Conservation (phyloP, 2,329 filamentous ascomycete species). For the Diaporthe australafricana region DNA sequence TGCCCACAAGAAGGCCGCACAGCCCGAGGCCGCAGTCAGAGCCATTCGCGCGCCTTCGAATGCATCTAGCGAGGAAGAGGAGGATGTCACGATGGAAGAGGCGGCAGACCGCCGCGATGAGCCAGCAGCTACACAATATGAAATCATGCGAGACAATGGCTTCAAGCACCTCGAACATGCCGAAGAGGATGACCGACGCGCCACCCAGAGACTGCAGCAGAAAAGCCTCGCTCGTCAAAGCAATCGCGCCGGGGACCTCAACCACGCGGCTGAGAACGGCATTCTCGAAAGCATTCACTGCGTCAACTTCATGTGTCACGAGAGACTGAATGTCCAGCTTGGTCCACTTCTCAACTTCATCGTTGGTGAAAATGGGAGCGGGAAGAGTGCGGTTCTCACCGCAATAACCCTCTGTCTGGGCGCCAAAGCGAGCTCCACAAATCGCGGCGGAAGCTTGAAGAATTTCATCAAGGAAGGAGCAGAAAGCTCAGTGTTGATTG, state of each 20-base stretch:
- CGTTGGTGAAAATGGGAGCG: slow-evolving; percentile 96
- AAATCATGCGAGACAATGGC: slow-evolving; percentile 68
- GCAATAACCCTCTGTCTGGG: slow-evolving; percentile 95
- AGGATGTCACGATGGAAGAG: slow-evolving; percentile 43
- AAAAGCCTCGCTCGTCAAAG: slow-evolving; percentile 47
- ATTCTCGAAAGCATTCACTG: slow-evolving; percentile 91
- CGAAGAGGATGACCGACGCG: slow-evolving; percentile 70
- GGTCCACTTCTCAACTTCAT: slow-evolving; percentile 98
- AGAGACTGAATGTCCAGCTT: slow-evolving; percentile 82
- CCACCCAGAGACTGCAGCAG: slow-evolving; percentile 69
- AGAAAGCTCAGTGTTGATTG: slow-evolving; percentile 80
- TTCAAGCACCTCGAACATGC: slow-evolving; percentile 68
- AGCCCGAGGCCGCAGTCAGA: slow-evolving; percentile 40
- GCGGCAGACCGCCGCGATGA: slow-evolving; percentile 38
- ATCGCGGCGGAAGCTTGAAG: slow-evolving; percentile 89
- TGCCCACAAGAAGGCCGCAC: slow-evolving; percentile 47
- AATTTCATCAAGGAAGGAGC: slow-evolving; percentile 89
- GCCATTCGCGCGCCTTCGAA: slow-evolving; percentile 38
- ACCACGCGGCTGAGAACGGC: slow-evolving; percentile 82
- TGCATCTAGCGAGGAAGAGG: slow-evolving; percentile 42
- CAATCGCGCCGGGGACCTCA: slow-evolving; percentile 63
- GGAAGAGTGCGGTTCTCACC: slow-evolving; percentile 95
- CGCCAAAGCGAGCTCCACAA: slow-evolving; percentile 91
- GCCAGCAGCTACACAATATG: slow-evolving; percentile 70
- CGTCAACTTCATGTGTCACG: slow-evolving; percentile 97